Base-by-base conservation (phyloP, 768 basidiomycete species). In the Mrakia gelida region DNA sequence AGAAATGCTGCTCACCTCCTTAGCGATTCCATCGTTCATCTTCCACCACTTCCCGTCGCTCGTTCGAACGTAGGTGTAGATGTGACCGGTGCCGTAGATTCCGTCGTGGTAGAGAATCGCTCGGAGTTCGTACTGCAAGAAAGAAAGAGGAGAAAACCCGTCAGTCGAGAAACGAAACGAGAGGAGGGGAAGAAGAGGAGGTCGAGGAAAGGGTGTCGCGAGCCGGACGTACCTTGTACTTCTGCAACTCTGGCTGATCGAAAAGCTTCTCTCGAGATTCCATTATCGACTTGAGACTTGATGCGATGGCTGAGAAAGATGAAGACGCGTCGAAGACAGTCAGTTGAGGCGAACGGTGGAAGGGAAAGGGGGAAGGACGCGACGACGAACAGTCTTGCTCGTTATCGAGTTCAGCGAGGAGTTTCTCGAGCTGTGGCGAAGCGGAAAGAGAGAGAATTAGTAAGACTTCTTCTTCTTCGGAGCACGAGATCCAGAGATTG, bases 111-210 rank as follows among this genome's bases (percentile, higher is more conserved):
- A 38, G 4, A 56, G 41, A 41, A 77, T 61, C 16, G 75, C 45
- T 30, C 71, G 34, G 23, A 77, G 70, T 30, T 77, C 76, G 43
- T 71, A 70, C 76, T 77, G 54, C 18, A 26, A 13, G 28, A 23
- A 13, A 13, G 18, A 15, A 45, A 30, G 30, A 28, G 38, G n/a
- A 21, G 49, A 2, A 7, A n/a, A 32, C 23, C 28, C 49, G 8
- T 30, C 13, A 59, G 34, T 15, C 54, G 23, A 56, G 52, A 21
- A 38, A 2, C 0, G 23, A n/a, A 32, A 71, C 2, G 45, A 11
- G n/a, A 10, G 3, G 41, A 71, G 16, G 45, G 3, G 34, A 26
- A 11, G 41, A 43, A 49, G 41, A 18, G 26, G 11, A 70, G 38
- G 38, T 8, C 3, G 38, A 38, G 38, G 38, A 38, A 38, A 38